Conservation (phyloP, 2,329 filamentous ascomycete species). For the Fusarium oxysporum region DNA sequence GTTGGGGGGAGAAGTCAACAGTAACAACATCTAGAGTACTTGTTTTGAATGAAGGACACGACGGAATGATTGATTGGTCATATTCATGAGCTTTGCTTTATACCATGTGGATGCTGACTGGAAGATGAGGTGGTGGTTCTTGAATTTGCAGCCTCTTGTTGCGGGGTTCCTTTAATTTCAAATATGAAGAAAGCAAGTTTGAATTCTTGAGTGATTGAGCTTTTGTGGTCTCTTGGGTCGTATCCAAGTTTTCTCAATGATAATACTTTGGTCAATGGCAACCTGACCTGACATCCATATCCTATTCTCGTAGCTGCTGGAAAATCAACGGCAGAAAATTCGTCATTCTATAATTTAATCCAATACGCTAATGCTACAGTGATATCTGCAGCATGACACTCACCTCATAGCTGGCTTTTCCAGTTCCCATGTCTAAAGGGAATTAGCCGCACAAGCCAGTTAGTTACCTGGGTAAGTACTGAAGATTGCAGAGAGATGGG, state of each 20-base stretch:
- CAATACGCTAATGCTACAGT: neutral
- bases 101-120: neutral
- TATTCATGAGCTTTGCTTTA: neutral
- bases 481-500: neutral
- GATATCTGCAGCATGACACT: neutral
- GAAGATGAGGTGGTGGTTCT: neutral
- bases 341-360: neutral
- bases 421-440: neutral
- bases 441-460: neutral
- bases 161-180: neutral
- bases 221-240: neutral
- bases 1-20: constrained; percentile 31
- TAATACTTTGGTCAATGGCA: neutral
- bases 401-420: neutral
- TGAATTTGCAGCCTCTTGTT: neutral
- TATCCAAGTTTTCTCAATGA: neutral
- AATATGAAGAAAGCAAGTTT: neutral
- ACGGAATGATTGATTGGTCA: constrained; percentile 27
- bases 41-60: constrained; percentile 30
- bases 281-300: neutral
- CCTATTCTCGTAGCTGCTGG: neutral
- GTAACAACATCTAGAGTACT: constrained; percentile 21
- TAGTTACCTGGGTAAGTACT: neutral
- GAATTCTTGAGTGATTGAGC: neutral
- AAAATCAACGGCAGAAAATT: neutral